Evolutionary conservation across 768 basidiomycete genomes (phyloP).

Genomic region (Ephemerocybe angulata): DNA sequence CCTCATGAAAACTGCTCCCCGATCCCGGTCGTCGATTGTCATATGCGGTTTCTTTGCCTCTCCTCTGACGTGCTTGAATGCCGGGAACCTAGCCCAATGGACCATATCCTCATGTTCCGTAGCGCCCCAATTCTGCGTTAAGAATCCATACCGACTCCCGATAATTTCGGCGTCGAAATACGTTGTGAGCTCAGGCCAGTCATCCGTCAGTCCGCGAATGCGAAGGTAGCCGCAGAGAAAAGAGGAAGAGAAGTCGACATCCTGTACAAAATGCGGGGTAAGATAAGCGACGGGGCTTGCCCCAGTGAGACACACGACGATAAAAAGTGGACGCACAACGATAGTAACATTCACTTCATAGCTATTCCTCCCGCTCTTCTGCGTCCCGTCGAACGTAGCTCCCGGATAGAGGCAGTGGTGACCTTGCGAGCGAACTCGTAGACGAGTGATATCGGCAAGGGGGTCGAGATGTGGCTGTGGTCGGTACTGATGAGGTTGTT

Average conservation of each 20-base stretch:
- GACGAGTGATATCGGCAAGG: constrained; percentile 67
- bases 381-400: constrained; percentile 83
- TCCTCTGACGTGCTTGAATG: constrained; percentile 76
- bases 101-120: constrained; percentile 88
- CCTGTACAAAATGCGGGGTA: constrained; percentile 40
- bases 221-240: constrained; percentile 89
- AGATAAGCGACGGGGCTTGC: neutral
- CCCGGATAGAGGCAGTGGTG: constrained; percentile 87
- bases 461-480: constrained; percentile 38
- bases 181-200: constrained; percentile 94
- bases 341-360: constrained; percentile 94
- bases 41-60: constrained; percentile 76
- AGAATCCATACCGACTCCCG: constrained; percentile 84
- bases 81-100: constrained; percentile 93
- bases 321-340: constrained; percentile 56
- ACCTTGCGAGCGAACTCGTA: constrained; percentile 67
- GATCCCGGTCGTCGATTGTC: constrained; percentile 73
- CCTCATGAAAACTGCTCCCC: constrained; percentile 88
- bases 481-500: constrained; percentile 3
- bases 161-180: constrained; percentile 98
- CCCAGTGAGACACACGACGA: constrained; percentile 1
- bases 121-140: constrained; percentile 89
- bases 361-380: constrained; percentile 89
- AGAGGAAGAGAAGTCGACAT: constrained; percentile 84
- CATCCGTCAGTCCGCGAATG: constrained; percentile 88